phyloP scores from a whole-genome alignment of 306 rosid genomes.

The Rosa chinensis region DNA sequence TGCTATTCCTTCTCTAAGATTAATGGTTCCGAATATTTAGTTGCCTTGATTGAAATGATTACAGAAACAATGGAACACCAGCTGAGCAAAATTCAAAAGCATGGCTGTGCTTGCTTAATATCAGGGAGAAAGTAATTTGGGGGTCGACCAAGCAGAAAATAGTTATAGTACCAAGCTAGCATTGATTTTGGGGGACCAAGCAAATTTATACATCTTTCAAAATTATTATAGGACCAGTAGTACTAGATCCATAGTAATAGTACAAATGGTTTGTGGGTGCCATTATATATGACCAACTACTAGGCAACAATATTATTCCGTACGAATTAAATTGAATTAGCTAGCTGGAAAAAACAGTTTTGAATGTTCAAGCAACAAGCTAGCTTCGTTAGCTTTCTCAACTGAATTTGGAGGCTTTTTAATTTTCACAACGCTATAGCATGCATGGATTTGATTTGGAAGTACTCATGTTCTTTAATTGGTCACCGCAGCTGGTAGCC shows the following conservation, averaged over 20 bases:
- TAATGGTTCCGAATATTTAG: background rate
- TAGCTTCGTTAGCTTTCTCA: background rate
- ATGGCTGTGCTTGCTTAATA: background rate
- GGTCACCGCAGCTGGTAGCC: background rate
- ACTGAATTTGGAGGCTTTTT: conserved; percentile 46
- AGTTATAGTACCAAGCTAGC: background rate
- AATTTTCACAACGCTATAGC: conserved; percentile 15
- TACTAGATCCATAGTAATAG: background rate
- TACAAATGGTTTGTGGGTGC: background rate
- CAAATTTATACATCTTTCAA: background rate
- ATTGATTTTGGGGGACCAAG: conserved; percentile 3
- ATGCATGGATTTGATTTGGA: background rate
- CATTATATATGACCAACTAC: conserved; percentile 40
- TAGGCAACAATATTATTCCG: conserved; percentile 37
- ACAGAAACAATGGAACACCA: background rate
- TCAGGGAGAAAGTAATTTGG: background rate
- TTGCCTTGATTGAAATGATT: background rate
- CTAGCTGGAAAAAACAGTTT: conserved; percentile 45
- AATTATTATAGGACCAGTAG: background rate
- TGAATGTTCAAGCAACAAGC: conserved; percentile 37
- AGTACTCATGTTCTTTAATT: background rate
- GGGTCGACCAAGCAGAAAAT: background rate
- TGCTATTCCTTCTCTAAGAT: background rate
- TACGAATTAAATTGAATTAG: conserved; percentile 34
- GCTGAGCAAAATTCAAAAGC: background rate